Evolutionary conservation across 2,329 filamentous ascomycete species (phyloP).

Genomic region (Dactylellina haptotyla): DNA sequence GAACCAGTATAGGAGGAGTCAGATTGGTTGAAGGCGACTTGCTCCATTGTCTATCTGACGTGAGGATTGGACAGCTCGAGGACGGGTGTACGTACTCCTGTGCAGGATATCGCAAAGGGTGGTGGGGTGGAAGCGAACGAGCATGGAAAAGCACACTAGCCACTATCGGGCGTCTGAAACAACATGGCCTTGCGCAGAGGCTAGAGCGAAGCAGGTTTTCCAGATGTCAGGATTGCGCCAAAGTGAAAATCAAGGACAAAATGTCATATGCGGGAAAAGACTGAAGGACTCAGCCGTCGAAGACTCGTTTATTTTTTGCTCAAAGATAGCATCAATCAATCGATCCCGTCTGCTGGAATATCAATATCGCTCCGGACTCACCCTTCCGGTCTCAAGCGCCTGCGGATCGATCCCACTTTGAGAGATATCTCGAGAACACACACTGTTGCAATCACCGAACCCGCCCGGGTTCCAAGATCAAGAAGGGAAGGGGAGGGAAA

Average conservation of each 20-base stretch:
- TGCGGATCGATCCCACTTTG: neutral
- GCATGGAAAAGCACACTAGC: too few relatives aligned
- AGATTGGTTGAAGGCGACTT: neutral
- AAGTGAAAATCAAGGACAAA: neutral
- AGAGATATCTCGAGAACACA: neutral
- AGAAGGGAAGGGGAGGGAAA: too few relatives aligned
- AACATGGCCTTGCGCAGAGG: too few relatives aligned
- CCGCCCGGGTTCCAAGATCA: too few relatives aligned
- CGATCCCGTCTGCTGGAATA: neutral
- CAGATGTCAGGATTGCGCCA: neutral
- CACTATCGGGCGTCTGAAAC: too few relatives aligned
- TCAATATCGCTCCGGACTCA: neutral
- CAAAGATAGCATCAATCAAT: neutral
- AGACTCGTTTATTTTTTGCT: neutral
- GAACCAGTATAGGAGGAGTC: neutral
- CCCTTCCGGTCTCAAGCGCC: neutral
- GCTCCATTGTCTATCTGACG: neutral
- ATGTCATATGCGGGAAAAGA: neutral
- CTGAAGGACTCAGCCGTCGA: too few relatives aligned
- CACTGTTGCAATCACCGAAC: constrained; percentile 1
- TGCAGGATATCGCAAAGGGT: neutral
- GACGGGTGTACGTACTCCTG: neutral
- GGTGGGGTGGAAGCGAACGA: too few relatives aligned
- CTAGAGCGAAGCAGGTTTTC: constrained; percentile 2
- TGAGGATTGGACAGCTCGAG: neutral